Evolutionary conservation across 441 rosid genomes (phyloP), one percentile per base, ranked within the genome.

Genomic region (Erodium texanum): DNA sequence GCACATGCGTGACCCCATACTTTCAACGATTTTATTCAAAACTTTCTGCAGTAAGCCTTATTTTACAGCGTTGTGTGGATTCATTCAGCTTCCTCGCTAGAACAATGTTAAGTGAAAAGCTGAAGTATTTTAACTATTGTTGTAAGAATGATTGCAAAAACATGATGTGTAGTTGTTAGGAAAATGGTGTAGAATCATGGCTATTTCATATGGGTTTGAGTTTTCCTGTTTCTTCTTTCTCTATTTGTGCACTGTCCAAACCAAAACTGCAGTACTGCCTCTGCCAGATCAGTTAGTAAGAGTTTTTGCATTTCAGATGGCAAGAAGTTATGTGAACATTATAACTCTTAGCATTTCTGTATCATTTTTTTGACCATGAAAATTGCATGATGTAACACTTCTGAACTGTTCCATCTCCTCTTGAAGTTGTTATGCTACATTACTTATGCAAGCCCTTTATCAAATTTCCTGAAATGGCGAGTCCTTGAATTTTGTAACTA

Each of bases 401-500:
- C 41, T 34, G 41, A 34, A 34, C 5, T 34, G 3, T 4, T 34
- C 41, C 41, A 34, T 34, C 41, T 32, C 36, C 36, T 32, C 8
- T 34, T 34, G 5, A 34, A 34, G 41, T 34, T 34, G 2, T 2
- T 34, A 34, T 1, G 41, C 23, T 0, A 52, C 23, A 16, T 18
- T 8, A n/a, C 23, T 52, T 52, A 16, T 52, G 19, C 22, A 52
- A 52, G 0, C 22, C 59, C 19, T 52, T 50, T 52, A n/a, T 8
- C 19, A 52, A 52, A 16, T 7, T 18, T 52, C 59, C 59, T n/a
- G 59, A 52, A 52, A 52, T 52, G 59, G 16, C 59, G 1, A 5
- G 59, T 52, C 59, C 66, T 66, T 48, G 3, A 58, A 24, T 3
- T 56, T 62, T 65, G 66, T 34, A 18, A 29, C 34, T 29, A 29